Base-by-base conservation (phyloP, 169 alveolate species). In the Eimeria sp. region DNA sequence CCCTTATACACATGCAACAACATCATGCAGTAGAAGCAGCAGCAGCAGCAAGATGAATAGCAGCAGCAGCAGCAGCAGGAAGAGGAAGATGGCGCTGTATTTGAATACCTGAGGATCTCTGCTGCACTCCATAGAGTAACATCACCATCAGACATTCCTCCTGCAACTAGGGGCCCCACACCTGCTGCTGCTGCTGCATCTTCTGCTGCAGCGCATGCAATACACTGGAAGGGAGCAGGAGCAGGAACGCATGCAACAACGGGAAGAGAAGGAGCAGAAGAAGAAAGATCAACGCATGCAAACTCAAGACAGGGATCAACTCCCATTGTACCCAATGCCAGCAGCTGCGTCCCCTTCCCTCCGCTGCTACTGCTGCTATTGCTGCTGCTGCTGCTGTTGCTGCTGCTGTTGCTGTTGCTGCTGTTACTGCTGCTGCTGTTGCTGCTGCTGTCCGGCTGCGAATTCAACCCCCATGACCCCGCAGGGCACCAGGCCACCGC, bases 251-350 rank as follows among this genome's bases (percentile, higher is more conserved):
- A 78, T 4, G 93, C 93, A 27, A 75, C 93, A 73, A 86, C 54
- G 14, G 86, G 92, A 43, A 95, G 87, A 1, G 82, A 70, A 34
- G 87, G 16, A 40, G 83, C 22, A 9, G 89, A n/a, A 30, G 94
- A 73, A 5, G 97, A 58, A 22, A 95, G n/a, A 40, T 95, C 95
- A 22, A 95, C 82, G 30, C 47, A 9, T 13, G 89, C 91, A 18
- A 95, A 73, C 70, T 95, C 97, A n/a, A 95, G 88, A 65, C 63
- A 67, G 10, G 97, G 95, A 18, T 95, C 95, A 16, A 95, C 63
- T 51, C 97, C 97, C 95, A 95, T 89, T 4, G 94, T 67, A 22
- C 97, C 97, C 63, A 95, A 45, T 30, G 95, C 97, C 25, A 95
- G 80, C 58, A 78, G 84, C 96, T 80, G 94, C 43, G 47, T 92